These are phyloP conservation scores for Hippophae gyantsensis DNA, from an alignment of 306 rosid species.

Conservation along the genomic window DNA sequence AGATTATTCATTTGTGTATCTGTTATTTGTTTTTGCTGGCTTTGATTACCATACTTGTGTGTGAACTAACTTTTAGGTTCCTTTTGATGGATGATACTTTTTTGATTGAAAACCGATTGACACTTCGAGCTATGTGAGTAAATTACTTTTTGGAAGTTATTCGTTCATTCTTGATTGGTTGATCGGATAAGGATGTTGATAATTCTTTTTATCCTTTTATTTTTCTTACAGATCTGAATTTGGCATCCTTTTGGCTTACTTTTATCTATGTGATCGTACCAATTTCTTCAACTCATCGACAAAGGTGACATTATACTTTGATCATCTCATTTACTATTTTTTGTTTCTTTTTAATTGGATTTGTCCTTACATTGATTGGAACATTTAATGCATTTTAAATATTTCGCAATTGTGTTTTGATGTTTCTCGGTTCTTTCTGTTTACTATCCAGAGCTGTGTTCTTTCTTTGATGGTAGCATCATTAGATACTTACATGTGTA, in stretches of 20 bases:
- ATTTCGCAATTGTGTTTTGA: too few relatives aligned
- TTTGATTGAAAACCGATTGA: constrained; percentile 76
- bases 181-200: constrained; percentile 10
- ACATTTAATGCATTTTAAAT: too few relatives aligned
- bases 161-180: constrained; percentile 2
- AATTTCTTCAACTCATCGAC: constrained; percentile 63
- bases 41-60: constrained; percentile 7
- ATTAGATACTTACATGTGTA: too few relatives aligned
- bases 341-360: neutral
- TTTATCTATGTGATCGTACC: constrained; percentile 79
- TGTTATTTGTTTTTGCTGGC: constrained; percentile 16
- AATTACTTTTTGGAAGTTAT: constrained; percentile 9
- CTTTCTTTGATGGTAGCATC: too few relatives aligned
- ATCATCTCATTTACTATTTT: constrained; percentile 5
- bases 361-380: neutral
- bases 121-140: constrained; percentile 90
- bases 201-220: constrained; percentile 8
- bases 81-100: constrained; percentile 64
- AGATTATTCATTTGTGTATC: constrained; percentile 15
- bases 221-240: constrained; percentile 59
- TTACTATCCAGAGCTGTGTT: neutral
- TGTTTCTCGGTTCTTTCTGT: too few relatives aligned
- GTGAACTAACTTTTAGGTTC: constrained; percentile 42
- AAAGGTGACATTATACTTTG: constrained; percentile 41
- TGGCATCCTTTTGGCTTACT: constrained; percentile 64